Base-by-base conservation (phyloP, 192 early-diverging fungal genomes). In the Backusella westeae region DNA sequence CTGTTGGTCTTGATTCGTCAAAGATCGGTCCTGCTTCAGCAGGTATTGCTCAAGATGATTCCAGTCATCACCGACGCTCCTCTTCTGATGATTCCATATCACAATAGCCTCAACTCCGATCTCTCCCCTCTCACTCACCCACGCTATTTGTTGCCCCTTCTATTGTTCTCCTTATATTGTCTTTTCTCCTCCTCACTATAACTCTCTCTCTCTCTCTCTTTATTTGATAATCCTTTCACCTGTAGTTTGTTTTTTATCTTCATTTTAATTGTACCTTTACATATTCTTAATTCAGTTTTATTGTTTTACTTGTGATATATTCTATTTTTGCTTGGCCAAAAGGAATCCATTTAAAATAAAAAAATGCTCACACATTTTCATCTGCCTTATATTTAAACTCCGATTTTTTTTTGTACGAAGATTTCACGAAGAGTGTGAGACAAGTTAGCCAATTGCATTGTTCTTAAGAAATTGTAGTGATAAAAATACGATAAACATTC, bases 251-350 rank as follows among this genome's bases (percentile, higher is more conserved):
- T 26, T 26, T 59, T 21, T 56, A 26, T 59, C 10, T 59, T 59
- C 56, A 63, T 63, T 63, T 23, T 63, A 63, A 63, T 63, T 63
- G 56, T 63, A 63, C 56, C 56, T 63, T 63, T 63, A 63, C 26
- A 63, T 63, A 63, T 63, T 29, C 56, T 63, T 63, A 63, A 63
- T 63, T 63, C 56, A 63, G 29, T 4, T 29, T 17, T 7, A 49
- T 63, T 63, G 15, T 53, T 53, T 21, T 53, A 53, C 14, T 44
- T 53, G 56, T 29, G 10, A 63, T 26, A 10, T 49, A 17, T 63
- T 63, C 56, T 63, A 63, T 63, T 63, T n/a, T 63, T 63, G 56
- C 56, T 14, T 26, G 56, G 56, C 4, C 56, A 63, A 63, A 63
- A 9, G 56, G 56, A 14, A 63, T 63, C 4, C 4, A 5, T 29